Percentiles rank a stretch among this genome's conserved stretches.
These are phyloP conservation scores for Penicillium mononematosum DNA, from an alignment of 495 filamentous ascomycete species.

Conservation along the genomic window DNA sequence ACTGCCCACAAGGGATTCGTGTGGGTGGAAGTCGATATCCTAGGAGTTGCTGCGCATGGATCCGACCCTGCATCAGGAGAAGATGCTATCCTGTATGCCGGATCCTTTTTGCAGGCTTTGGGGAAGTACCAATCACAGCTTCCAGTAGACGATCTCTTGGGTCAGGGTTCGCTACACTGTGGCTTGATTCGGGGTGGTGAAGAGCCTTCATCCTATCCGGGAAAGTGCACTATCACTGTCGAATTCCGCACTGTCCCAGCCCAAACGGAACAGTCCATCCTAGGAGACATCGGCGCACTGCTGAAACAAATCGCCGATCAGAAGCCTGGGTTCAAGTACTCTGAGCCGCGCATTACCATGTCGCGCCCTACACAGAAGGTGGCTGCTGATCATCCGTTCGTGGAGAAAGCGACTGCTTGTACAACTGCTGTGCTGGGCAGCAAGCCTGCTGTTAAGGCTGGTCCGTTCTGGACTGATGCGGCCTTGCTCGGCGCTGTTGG, in stretches of 20 bases:
- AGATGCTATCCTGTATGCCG: slow-evolving; percentile 46
- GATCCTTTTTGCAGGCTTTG: slow-evolving; percentile 43
- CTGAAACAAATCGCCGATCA: slow-evolving; percentile 21
- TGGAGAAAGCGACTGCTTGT: slow-evolving; percentile 23
- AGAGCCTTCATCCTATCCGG: slow-evolving; percentile 49
- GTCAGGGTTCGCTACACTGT: slow-evolving; percentile 42
- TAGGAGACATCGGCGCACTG: slow-evolving; percentile 28
- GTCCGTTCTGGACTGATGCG: slow-evolving; percentile 46
- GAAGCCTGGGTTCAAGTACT: slow-evolving; percentile 29
- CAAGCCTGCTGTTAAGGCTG: slow-evolving; percentile 21
- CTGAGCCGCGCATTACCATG: slow-evolving; percentile 31
- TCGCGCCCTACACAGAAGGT: slow-evolving; percentile 38
- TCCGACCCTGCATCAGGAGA: slow-evolving; percentile 39
- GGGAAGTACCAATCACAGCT: slow-evolving; percentile 37
- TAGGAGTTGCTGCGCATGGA: slow-evolving; percentile 48
- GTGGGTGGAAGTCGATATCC: slow-evolving; percentile 46
- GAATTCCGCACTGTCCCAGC: slow-evolving; percentile 46
- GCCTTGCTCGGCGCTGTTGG: slow-evolving; percentile 41
- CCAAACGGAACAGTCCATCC: slow-evolving; percentile 33
- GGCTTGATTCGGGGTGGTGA: slow-evolving; percentile 48
- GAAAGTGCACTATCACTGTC: slow-evolving; percentile 40
- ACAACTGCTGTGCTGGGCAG: slow-evolving; percentile 19
- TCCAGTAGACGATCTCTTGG: slow-evolving; percentile 32
- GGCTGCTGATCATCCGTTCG: slow-evolving; percentile 34
- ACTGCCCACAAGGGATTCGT: slow-evolving; percentile 50